Evolutionary conservation across 495 filamentous ascomycete species (phyloP).

Genomic region (Pyrenula aspistea): DNA sequence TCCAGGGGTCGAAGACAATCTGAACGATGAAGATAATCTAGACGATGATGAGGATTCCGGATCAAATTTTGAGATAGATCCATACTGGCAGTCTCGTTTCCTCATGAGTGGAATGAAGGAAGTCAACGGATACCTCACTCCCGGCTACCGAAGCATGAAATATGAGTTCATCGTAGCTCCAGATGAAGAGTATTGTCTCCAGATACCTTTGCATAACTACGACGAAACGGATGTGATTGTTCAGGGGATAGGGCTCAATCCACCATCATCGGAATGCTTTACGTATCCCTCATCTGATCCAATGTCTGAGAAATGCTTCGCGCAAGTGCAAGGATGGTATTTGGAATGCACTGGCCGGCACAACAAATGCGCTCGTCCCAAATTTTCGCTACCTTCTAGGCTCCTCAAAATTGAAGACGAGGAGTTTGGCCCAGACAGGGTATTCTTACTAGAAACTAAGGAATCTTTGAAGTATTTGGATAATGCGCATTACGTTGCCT

Average conservation of each 20-base stretch:
- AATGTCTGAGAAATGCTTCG: background rate
- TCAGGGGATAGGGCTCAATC: no score
- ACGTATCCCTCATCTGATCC: background rate
- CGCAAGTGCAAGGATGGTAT: background rate
- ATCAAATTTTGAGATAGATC: no score
- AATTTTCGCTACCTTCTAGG: background rate
- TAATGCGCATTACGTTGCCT: background rate
- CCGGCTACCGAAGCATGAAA: background rate
- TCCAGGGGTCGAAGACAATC: no score
- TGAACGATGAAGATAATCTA: no score
- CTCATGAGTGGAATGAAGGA: background rate
- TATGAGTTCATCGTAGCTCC: background rate
- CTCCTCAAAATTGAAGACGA: background rate
- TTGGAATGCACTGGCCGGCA: background rate
- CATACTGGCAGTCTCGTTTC: background rate
- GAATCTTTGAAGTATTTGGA: background rate
- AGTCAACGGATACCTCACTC: background rate
- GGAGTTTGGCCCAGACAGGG: no score
- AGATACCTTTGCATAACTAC: background rate
- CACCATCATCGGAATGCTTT: background rate
- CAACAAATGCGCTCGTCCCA: background rate
- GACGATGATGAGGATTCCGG: no score
- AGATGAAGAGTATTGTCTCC: background rate
- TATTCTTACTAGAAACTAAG: background rate
- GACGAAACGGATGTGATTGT: no score